Evolutionary conservation across 164 flowering plant species (phyloP), one percentile per base, ranked within the genome.

Genomic region (Stephania cephalantha): DNA sequence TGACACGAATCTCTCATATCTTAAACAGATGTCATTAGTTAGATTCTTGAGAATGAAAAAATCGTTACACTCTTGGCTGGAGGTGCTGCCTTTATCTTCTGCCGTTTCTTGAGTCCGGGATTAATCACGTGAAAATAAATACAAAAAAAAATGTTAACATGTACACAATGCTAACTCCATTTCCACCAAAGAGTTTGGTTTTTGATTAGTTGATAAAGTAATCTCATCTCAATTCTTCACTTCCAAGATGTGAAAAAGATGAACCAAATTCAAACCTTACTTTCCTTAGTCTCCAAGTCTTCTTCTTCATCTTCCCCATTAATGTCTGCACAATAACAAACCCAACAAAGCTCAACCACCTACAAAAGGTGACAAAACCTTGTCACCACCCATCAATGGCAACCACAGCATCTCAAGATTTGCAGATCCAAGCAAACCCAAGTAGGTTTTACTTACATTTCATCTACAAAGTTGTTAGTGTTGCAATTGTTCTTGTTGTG

Each of bases 251-350:
- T 20, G 63, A 22, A 22, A 71, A 71, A 71, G 50, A 48, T 22
- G 63, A n/a, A 17, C 42, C 64, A 71, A 71, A 46, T 25, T 71
- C 79, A 79, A 70, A 75, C 73, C 69, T 18, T 18, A 20, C 66
- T 61, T 69, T 71, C 85, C 97, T 89, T 88, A 79, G 18, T 71
- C 79, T 53, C 71, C 42, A 89, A 89, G 92, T 73, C 79, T 85
- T 78, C 84, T 68, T 30, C 79, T 76, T 86, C 80, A 50, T 78
- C 77, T 70, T 30, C 79, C 75, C 85, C 80, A 50, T 78, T 80
- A 20, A 73, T 65, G 70, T 65, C 78, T 72, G 25, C 76, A 52
- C 67, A 25, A 42, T 68, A 46, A 61, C 42, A 46, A 9, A n/a
- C 25, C 9, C 66, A 5, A 61, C 25, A 61, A 18, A 18, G 61